These are phyloP conservation scores for Lentinus tigrinus DNA, from an alignment of 768 basidiomycete species.

Conservation along the genomic window DNA sequence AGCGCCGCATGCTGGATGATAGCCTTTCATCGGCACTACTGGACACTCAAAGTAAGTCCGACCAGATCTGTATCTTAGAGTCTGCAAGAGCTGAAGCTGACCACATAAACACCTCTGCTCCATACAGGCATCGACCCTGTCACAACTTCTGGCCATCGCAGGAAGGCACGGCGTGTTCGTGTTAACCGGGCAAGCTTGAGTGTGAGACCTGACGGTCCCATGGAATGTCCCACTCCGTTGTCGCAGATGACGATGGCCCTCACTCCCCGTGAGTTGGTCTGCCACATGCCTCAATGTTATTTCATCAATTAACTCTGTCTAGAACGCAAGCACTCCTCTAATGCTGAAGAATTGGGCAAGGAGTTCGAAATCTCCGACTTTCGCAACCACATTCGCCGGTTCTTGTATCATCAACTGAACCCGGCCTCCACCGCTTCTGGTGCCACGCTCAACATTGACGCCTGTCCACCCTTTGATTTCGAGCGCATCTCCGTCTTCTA, in stretches of 20 bases:
- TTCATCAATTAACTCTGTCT: background rate
- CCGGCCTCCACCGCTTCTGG: background rate
- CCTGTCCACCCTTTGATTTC: background rate
- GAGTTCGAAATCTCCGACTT: background rate
- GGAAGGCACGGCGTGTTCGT: too few relatives aligned
- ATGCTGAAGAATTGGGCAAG: background rate
- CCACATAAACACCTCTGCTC: background rate
- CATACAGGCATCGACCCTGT: background rate
- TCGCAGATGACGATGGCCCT: background rate
- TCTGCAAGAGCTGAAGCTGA: too few relatives aligned
- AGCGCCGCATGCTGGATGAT: constrained; percentile 17
- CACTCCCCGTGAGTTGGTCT: background rate
- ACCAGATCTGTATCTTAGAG: too few relatives aligned
- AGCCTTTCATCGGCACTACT: background rate
- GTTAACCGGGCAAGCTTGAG: too few relatives aligned
- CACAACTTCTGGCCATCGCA: too few relatives aligned
- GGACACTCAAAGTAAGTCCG: background rate
- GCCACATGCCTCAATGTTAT: too few relatives aligned
- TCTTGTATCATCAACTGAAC: background rate
- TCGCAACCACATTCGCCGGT: background rate
- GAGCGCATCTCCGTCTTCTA: background rate
- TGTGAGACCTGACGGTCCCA: background rate
- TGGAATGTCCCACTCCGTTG: background rate
- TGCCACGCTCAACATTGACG: background rate
- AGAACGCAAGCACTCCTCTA: background rate